Evolutionary conservation across 306 rosid genomes (phyloP).

Genomic region (Cajanus cajan): DNA sequence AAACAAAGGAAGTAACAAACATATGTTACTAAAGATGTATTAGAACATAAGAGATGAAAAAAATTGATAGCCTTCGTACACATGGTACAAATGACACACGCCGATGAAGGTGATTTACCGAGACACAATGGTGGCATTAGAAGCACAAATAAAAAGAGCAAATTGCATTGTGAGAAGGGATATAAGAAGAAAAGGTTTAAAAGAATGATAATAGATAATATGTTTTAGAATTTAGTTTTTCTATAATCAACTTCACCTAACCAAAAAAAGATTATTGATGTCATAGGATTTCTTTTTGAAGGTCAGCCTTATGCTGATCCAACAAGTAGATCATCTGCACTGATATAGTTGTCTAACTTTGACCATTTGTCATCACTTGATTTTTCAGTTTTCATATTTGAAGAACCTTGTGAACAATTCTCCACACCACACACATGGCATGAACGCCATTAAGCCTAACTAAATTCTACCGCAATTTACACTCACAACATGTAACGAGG

Average conservation of each 20-base stretch:
- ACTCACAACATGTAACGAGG: slow-evolving; percentile 19
- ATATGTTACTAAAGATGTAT: too few relatives aligned
- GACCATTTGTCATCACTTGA: not conserved
- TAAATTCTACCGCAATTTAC: slow-evolving; percentile 20
- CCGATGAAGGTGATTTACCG: too few relatives aligned
- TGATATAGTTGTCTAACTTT: not conserved
- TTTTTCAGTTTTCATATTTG: not conserved
- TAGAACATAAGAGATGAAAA: too few relatives aligned
- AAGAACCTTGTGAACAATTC: not conserved
- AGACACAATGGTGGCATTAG: too few relatives aligned
- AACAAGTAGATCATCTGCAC: not conserved
- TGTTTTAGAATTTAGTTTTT: too few relatives aligned
- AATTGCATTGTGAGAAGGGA: too few relatives aligned
- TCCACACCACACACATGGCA: not conserved
- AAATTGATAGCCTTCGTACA: too few relatives aligned
- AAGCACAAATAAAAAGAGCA: too few relatives aligned
- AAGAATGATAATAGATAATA: too few relatives aligned
- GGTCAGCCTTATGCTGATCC: not conserved
- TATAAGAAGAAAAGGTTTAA: too few relatives aligned
- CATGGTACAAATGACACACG: too few relatives aligned
- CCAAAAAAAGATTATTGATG: not conserved
- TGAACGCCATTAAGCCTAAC: not conserved
- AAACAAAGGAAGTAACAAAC: too few relatives aligned
- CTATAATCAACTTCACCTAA: not conserved
- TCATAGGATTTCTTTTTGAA: not conserved